phyloP scores from a whole-genome alignment of 2,329 filamentous ascomycete genomes.

The Fusarium palustre region DNA sequence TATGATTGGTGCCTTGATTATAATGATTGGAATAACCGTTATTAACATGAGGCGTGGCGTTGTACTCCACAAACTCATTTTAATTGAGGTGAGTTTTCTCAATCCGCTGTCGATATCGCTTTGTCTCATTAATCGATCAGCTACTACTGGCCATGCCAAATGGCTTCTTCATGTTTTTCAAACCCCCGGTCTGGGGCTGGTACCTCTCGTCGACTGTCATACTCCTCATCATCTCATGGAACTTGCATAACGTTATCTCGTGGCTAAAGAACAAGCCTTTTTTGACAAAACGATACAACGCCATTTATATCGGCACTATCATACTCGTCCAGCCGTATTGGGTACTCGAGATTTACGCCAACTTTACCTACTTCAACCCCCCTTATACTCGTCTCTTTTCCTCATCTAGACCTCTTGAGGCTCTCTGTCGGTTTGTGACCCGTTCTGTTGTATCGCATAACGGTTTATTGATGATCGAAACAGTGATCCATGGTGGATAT shows the following conservation, averaged over 20 bases:
- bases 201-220: conserved; percentile 71
- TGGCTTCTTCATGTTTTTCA: conserved; percentile 69
- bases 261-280: conserved; percentile 76
- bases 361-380: conserved; percentile 72
- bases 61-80: conserved; percentile 63
- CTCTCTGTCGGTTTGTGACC: conserved; percentile 63
- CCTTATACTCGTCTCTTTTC: conserved; percentile 64
- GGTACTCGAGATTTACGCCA: conserved; percentile 73
- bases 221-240: conserved; percentile 71
- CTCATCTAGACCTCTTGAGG: conserved; percentile 68
- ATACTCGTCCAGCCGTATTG: conserved; percentile 71
- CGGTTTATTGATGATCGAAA: neutral
- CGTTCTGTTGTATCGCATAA: fast-evolving
- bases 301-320: conserved; percentile 69
- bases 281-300: conserved; percentile 60
- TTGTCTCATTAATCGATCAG: conserved; percentile 47
- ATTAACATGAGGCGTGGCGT: conserved; percentile 62
- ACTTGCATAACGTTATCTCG: conserved; percentile 73
- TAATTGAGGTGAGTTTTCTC: conserved; percentile 56
- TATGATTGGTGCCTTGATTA: conserved; percentile 61
- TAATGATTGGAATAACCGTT: conserved; percentile 61
- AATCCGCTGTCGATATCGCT: neutral
- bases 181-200: conserved; percentile 68
- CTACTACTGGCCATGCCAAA: conserved; percentile 67
- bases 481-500: conserved; percentile 76